Percentiles rank a stretch among this genome's conserved stretches.
Conservation (phyloP, 164 flowering plant species). For the Nymphaea thermarum region DNA sequence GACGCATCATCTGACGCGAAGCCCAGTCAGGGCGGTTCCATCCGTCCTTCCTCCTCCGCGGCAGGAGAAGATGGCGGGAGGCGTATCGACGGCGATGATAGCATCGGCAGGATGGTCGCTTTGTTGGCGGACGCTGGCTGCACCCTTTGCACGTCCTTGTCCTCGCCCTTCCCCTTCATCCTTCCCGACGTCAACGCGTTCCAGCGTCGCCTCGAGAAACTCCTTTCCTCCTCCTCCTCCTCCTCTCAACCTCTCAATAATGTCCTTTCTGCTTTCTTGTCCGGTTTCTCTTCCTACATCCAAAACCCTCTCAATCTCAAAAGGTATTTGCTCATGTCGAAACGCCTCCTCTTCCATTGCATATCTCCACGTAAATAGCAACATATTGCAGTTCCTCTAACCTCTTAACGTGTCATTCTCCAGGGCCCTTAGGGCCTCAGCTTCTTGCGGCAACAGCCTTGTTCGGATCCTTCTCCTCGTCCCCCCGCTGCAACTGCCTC, state of each 20-base stretch:
- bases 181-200: constrained; percentile 45
- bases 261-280: constrained; percentile 38
- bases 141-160: constrained; percentile 43
- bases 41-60: too few relatives aligned
- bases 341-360: too few relatives aligned
- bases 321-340: constrained; percentile 15
- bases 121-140: constrained; percentile 71
- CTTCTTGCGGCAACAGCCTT: constrained; percentile 27
- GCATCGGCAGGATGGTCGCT: constrained; percentile 19
- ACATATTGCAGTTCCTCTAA: too few relatives aligned
- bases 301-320: constrained; percentile 30
- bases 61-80: too few relatives aligned
- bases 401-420: too few relatives aligned
- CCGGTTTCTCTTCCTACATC: constrained; percentile 44
- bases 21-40: too few relatives aligned
- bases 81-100: background rate
- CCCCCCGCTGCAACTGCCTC: constrained; percentile 46
- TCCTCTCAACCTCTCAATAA: constrained; percentile 14
- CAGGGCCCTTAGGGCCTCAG: too few relatives aligned
- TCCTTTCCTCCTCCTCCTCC: constrained; percentile 15
- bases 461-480: constrained; percentile 52
- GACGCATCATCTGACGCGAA: too few relatives aligned
- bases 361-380: too few relatives aligned
- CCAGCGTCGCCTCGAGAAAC: constrained; percentile 35
- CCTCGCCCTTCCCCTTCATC: constrained; percentile 35